phyloP scores from a whole-genome alignment of 2,329 filamentous ascomycete species.

The Cercospora zeae-maydis region DNA sequence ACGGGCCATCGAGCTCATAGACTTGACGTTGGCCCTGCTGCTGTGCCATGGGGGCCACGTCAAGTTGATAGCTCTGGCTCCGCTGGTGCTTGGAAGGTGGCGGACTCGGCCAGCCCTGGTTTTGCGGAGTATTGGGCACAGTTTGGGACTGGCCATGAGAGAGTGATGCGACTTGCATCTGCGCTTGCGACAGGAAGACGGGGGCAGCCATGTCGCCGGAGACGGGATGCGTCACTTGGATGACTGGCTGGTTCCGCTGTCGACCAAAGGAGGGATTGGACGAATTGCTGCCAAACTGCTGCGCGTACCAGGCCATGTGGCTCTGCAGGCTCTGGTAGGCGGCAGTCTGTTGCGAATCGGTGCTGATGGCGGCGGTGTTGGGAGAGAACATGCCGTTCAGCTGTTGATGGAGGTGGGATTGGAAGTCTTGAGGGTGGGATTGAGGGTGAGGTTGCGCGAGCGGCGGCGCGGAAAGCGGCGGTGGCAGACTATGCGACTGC shows the following conservation, averaged over 20 bases:
- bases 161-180: slow-evolving; percentile 30
- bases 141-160: slow-evolving; percentile 43
- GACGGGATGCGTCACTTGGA: slow-evolving; percentile 23
- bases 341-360: slow-evolving; percentile 23
- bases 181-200: slow-evolving; percentile 27
- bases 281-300: slow-evolving; percentile 26
- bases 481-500: slow-evolving; percentile 82
- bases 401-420: slow-evolving; percentile 54
- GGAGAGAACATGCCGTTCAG: slow-evolving; percentile 36
- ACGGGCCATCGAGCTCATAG: slow-evolving; percentile 36
- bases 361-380: slow-evolving; percentile 19
- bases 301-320: slow-evolving; percentile 33
- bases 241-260: slow-evolving; percentile 20
- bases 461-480: slow-evolving; percentile 50
- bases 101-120: slow-evolving; percentile 38
- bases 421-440: slow-evolving; percentile 37
- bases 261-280: slow-evolving; percentile 18
- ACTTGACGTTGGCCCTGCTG: slow-evolving; percentile 25
- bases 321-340: slow-evolving; percentile 31
- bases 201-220: slow-evolving; percentile 23
- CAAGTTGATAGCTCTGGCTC: slow-evolving; percentile 45
- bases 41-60: slow-evolving; percentile 55
- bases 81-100: slow-evolving; percentile 34
- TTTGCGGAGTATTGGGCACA: slow-evolving; percentile 50
- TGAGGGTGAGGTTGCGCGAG: slow-evolving; percentile 28